A percentile compares a stretch with the other conserved stretches of the same genome.
phyloP scores from a whole-genome alignment of 1,284 basidiomycete species.

The Omphalotus olearius region DNA sequence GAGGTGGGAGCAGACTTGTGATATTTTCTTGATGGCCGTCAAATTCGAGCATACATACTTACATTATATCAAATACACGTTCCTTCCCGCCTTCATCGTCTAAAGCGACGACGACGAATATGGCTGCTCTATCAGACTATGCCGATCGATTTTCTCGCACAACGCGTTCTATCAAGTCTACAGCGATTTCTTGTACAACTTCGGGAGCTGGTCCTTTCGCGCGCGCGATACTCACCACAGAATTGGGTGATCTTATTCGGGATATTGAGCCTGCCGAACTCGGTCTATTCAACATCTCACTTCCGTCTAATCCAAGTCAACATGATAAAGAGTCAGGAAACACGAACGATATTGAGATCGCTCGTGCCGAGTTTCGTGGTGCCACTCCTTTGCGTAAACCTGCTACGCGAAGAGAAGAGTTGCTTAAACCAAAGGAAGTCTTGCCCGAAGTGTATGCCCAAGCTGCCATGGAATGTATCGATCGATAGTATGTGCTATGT shows the following conservation, averaged over 20 bases:
- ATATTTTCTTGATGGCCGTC: too few species aligned
- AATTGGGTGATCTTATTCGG: conserved; percentile 70
- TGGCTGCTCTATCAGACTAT: conserved; percentile 40
- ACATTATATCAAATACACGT: conserved; percentile 9
- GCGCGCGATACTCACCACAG: conserved; percentile 53
- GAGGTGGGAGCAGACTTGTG: background rate
- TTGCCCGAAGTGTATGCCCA: conserved; percentile 72
- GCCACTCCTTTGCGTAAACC: conserved; percentile 64
- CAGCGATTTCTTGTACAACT: conserved; percentile 22
- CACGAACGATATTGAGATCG: conserved; percentile 36
- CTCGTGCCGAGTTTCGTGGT: conserved; percentile 60
- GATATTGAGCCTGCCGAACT: conserved; percentile 73
- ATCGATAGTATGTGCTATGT: conserved; percentile 57
- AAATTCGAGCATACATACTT: background rate
- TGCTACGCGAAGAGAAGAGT: conserved; percentile 37
- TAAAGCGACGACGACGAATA: conserved; percentile 15
- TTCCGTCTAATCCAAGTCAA: conserved; percentile 12
- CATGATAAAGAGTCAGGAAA: conserved; percentile 30
- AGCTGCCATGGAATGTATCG: conserved; percentile 69
- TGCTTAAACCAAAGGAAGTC: conserved; percentile 37
- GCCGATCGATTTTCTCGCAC: conserved; percentile 38
- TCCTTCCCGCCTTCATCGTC: background rate
- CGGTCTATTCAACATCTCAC: conserved; percentile 52
- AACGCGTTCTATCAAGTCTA: conserved; percentile 31
- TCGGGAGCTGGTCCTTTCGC: conserved; percentile 38